A percentile compares a stretch with the other conserved stretches of the same genome.
phyloP scores from a whole-genome alignment of 352 stramenopile species.

The Phytophthora aleatoria region DNA sequence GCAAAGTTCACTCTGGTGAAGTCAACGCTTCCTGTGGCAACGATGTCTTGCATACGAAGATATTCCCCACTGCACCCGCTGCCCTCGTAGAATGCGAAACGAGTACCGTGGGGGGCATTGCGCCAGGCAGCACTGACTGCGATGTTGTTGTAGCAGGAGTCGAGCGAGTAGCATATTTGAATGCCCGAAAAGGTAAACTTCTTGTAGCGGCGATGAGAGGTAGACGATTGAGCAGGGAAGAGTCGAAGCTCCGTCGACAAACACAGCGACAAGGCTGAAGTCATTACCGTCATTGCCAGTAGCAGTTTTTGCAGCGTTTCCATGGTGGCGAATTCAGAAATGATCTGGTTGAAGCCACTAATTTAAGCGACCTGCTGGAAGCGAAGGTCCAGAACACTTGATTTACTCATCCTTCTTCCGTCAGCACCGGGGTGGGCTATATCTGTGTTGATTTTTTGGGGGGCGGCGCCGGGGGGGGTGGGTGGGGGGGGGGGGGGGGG shows the following conservation, averaged over 20 bases:
- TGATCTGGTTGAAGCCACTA: background rate
- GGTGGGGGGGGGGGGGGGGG: no score
- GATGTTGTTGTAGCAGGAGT: conserved; percentile 25
- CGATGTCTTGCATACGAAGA: background rate
- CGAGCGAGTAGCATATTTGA: conserved; percentile 24
- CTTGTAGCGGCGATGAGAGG: conserved; percentile 14
- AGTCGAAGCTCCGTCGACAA: conserved; percentile 16
- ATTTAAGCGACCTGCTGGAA: no score
- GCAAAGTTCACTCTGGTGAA: conserved; percentile 17
- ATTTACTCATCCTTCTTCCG: no score
- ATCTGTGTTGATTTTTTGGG: no score
- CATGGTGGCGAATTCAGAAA: conserved; percentile 2
- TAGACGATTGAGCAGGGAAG: conserved; percentile 5
- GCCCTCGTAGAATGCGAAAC: conserved; percentile 16
- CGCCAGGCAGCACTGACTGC: conserved; percentile 11
- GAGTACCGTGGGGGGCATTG: background rate
- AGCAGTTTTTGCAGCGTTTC: background rate
- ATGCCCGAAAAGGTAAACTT: conserved; percentile 15
- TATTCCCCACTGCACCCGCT: conserved; percentile 9
- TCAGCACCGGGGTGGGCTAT: no score
- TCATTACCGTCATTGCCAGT: background rate
- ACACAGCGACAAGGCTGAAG: background rate
- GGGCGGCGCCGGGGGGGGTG: no score
- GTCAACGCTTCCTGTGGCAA: conserved; percentile 6
- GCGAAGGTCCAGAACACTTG: no score